These are phyloP conservation scores for Colletotrichum sp. DNA, from an alignment of 2,329 filamentous ascomycete species.

Conservation along the genomic window DNA sequence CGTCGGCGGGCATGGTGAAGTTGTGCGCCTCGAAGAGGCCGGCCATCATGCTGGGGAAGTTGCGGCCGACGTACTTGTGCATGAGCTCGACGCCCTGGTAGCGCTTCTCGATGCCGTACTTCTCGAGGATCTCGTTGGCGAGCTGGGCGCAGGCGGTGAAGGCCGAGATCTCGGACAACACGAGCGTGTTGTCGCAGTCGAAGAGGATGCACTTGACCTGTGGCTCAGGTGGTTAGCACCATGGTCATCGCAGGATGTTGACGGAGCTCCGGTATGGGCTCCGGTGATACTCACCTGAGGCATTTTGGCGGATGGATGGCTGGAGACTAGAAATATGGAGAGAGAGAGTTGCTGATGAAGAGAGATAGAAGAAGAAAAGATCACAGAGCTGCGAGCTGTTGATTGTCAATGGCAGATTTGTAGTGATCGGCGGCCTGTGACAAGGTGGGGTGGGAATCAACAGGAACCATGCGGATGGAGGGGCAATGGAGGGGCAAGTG, in stretches of 20 bases:
- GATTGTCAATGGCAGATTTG: conserved; percentile 12
- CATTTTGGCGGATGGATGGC: conserved; percentile 29
- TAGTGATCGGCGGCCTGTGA: conserved; percentile 15
- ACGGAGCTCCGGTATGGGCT: neutral
- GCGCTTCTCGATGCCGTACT: conserved; percentile 63
- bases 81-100: conserved; percentile 83
- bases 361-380: neutral
- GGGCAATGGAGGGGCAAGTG: conserved; percentile 17
- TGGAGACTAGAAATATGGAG: neutral
- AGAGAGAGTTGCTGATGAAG: neutral
- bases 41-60: conserved; percentile 90
- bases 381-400: neutral
- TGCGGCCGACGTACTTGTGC: conserved; percentile 87
- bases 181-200: conserved; percentile 90
- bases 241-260: neutral
- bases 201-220: conserved; percentile 75
- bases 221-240: neutral
- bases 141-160: conserved; percentile 90
- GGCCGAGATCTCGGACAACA: conserved; percentile 86
- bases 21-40: conserved; percentile 76
- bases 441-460: conserved; percentile 3
- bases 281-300: conserved; percentile 29
- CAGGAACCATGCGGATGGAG: conserved; percentile 15
- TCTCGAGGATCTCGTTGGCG: conserved; percentile 81
- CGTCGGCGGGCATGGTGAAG: conserved; percentile 70